Evolutionary conservation across 306 rosid species (phyloP).

Genomic region (Corylus avellana): DNA sequence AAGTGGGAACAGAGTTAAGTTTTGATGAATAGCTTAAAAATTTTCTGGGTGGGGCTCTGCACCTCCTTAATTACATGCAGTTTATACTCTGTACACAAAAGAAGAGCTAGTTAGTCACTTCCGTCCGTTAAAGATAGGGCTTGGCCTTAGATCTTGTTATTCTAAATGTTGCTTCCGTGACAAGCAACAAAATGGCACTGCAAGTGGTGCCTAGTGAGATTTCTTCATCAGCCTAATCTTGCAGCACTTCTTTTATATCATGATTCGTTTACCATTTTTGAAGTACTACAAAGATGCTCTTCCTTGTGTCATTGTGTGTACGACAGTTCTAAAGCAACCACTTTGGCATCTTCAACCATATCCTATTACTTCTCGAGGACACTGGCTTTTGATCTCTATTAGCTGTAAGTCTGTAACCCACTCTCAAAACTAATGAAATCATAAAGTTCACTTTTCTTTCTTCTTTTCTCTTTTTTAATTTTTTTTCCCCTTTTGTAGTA

Average conservation of each 20-base stretch:
- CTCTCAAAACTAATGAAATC: neutral
- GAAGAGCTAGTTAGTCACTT: too few relatives aligned
- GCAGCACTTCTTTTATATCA: neutral
- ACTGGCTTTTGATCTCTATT: neutral
- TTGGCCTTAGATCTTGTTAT: too few relatives aligned
- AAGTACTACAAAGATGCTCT: neutral
- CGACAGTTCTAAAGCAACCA: neutral
- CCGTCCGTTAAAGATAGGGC: too few relatives aligned
- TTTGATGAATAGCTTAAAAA: too few relatives aligned
- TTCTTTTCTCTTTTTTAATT: neutral
- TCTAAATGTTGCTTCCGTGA: neutral
- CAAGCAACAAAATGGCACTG: neutral
- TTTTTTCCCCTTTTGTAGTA: neutral
- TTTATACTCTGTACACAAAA: too few relatives aligned
- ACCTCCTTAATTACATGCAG: too few relatives aligned
- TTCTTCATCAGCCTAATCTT: too few relatives aligned
- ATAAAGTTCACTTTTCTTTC: neutral
- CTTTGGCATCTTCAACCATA: neutral
- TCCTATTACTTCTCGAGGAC: neutral
- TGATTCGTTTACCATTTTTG: neutral
- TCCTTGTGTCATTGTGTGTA: neutral
- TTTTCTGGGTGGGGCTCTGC: neutral
- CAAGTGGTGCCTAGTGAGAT: neutral
- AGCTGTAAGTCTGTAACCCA: neutral
- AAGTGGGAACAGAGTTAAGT: neutral